These are phyloP conservation scores for Candida germanica DNA, from an alignment of 805 yeast species.

Conservation along the genomic window DNA sequence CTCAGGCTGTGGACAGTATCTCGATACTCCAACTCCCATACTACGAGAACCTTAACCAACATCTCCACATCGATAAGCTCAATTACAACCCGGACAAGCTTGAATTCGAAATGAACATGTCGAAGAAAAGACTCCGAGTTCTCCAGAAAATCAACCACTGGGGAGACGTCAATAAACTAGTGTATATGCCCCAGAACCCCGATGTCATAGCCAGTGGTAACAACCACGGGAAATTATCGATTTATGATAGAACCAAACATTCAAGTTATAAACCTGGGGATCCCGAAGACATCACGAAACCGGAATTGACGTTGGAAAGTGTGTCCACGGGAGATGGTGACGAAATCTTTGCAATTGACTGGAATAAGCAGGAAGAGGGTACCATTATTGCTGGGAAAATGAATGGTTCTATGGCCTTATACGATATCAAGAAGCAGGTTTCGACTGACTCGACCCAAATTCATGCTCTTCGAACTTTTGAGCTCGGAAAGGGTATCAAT, in stretches of 20 bases:
- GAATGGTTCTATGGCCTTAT: slow-evolving; percentile 60
- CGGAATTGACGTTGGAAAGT: slow-evolving; percentile 49
- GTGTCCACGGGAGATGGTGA: slow-evolving; percentile 21
- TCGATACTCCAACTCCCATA: slow-evolving; percentile 33
- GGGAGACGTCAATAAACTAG: slow-evolving; percentile 72
- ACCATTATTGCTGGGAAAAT: slow-evolving; percentile 56
- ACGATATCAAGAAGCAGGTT: slow-evolving; percentile 57
- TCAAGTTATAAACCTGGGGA: slow-evolving; percentile 30
- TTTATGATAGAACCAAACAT: slow-evolving; percentile 85
- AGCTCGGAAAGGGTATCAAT: slow-evolving; percentile 50
- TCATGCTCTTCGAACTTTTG: not conserved
- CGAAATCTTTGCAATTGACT: slow-evolving; percentile 70
- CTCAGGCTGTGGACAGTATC: slow-evolving; percentile 50
- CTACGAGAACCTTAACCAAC: slow-evolving; percentile 28
- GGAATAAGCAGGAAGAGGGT: slow-evolving; percentile 70
- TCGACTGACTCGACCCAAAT: slow-evolving; percentile 7
- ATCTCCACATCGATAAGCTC: slow-evolving; percentile 35
- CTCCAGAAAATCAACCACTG: slow-evolving; percentile 62
- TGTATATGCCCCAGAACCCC: slow-evolving; percentile 82
- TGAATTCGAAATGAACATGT: slow-evolving; percentile 35
- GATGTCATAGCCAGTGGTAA: slow-evolving; percentile 74
- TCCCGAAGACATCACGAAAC: slow-evolving; percentile 33
- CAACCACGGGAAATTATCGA: slow-evolving; percentile 58
- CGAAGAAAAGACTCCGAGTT: slow-evolving; percentile 26
- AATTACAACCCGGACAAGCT: slow-evolving; percentile 36